A percentile compares a stretch with the other conserved stretches of the same genome.
phyloP scores from a whole-genome alignment of 352 stramenopile species.

The Phytophthora hybrid region DNA sequence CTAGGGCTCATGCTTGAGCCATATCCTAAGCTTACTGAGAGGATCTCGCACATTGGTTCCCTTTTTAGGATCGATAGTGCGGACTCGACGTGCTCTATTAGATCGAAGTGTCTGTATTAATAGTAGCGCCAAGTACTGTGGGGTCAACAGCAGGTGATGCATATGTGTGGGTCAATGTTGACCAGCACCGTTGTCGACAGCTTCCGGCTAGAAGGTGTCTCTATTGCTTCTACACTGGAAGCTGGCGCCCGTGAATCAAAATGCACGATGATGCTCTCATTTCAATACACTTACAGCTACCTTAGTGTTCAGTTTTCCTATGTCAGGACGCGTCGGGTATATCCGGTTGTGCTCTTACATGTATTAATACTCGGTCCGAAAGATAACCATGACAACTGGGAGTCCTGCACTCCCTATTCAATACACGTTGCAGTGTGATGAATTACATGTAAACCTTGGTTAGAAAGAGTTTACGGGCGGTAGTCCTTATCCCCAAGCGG shows the following conservation, averaged over 20 bases:
- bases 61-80: background rate
- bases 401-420: background rate
- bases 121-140: background rate
- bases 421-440: background rate
- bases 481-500: conserved; percentile 23
- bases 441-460: background rate
- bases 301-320: background rate
- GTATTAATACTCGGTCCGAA: too few relatives aligned
- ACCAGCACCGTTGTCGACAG: conserved; percentile 14
- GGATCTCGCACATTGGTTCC: background rate
- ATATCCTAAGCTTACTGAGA: background rate
- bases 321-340: too few relatives aligned
- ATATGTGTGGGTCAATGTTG: conserved; percentile 24
- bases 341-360: too few relatives aligned
- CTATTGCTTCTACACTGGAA: background rate
- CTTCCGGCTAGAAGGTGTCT: conserved; percentile 4
- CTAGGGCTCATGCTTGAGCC: background rate
- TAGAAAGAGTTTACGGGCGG: conserved; percentile 14
- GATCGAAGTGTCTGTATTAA: background rate
- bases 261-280: background rate
- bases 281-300: background rate
- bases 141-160: background rate
- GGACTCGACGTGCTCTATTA: background rate
- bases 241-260: background rate
- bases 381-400: background rate